These are phyloP conservation scores for Pulveroboletus sp. DNA, from an alignment of 768 basidiomycete species.

Conservation along the genomic window DNA sequence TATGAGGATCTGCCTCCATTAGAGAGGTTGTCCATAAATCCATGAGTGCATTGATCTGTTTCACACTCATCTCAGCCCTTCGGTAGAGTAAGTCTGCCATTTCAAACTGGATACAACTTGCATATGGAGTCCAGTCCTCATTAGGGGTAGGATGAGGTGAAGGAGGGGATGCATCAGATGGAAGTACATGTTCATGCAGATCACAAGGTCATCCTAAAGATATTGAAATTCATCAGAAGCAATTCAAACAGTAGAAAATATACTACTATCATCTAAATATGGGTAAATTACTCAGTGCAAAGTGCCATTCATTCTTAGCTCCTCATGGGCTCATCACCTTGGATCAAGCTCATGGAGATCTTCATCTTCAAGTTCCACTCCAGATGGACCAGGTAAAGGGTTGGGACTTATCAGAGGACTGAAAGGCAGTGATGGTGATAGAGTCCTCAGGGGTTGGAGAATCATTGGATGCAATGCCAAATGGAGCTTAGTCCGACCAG, in stretches of 20 bases:
- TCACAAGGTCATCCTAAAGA: constrained; percentile 1
- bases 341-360: too few relatives aligned
- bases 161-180: neutral
- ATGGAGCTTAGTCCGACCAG: neutral
- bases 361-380: too few relatives aligned
- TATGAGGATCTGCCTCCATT: neutral
- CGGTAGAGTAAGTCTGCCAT: constrained; percentile 21
- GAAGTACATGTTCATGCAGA: neutral
- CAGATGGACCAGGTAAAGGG: neutral
- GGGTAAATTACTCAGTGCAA: neutral
- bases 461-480: neutral
- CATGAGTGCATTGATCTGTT: constrained; percentile 18
- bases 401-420: neutral
- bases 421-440: too few relatives aligned
- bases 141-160: neutral
- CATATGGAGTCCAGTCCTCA: constrained; percentile 19
- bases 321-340: too few relatives aligned
- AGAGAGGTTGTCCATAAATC: constrained; percentile 17
- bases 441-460: too few relatives aligned
- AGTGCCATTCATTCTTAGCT: too few relatives aligned
- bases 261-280: neutral
- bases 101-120: constrained; percentile 15
- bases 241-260: neutral
- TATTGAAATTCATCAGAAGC: neutral
- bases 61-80: constrained; percentile 19